Percentiles rank a stretch among this genome's conserved stretches.
Evolutionary conservation across 2,329 filamentous ascomycete species (phyloP).

Genomic region (Epichloe aotearoae): DNA sequence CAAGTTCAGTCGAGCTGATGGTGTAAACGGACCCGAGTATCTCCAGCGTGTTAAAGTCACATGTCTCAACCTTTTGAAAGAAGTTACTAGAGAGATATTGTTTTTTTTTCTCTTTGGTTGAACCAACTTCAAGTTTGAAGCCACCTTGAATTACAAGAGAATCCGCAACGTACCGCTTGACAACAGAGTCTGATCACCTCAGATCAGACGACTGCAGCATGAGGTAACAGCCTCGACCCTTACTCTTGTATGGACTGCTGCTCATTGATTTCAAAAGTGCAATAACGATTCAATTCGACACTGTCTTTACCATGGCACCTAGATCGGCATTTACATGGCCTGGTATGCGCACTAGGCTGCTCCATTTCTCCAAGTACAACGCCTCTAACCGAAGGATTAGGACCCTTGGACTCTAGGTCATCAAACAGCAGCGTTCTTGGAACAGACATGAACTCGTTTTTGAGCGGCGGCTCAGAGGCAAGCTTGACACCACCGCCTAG

Average conservation of each 20-base stretch:
- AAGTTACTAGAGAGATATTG: too few species aligned
- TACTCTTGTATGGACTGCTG: background rate
- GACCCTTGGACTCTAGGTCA: constrained; percentile 22
- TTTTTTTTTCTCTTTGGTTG: background rate
- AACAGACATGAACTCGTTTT: constrained; percentile 33
- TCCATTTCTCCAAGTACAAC: constrained; percentile 4
- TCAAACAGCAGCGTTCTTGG: constrained; percentile 25
- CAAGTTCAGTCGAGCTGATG: background rate
- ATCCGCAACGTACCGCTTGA: background rate
- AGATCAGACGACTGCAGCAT: constrained; percentile 15
- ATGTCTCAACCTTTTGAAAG: background rate
- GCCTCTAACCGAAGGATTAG: constrained; percentile 8
- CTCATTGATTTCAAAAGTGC: constrained; percentile 20
- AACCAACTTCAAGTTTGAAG: background rate
- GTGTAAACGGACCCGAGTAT: background rate
- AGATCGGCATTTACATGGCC: constrained; percentile 39
- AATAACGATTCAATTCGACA: constrained; percentile 38
- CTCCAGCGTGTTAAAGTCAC: background rate
- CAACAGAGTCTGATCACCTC: background rate
- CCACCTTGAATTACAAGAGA: background rate
- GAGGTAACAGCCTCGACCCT: constrained; percentile 18
- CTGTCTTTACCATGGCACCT: constrained; percentile 36
- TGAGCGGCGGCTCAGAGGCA: constrained; percentile 29
- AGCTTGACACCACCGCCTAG: constrained; percentile 35
- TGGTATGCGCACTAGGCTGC: constrained; percentile 17